Evolutionary conservation across 192 early-diverging fungal genomes (phyloP), one percentile per base, ranked within the genome.

Genomic region (Helicostylum pulchrum): DNA sequence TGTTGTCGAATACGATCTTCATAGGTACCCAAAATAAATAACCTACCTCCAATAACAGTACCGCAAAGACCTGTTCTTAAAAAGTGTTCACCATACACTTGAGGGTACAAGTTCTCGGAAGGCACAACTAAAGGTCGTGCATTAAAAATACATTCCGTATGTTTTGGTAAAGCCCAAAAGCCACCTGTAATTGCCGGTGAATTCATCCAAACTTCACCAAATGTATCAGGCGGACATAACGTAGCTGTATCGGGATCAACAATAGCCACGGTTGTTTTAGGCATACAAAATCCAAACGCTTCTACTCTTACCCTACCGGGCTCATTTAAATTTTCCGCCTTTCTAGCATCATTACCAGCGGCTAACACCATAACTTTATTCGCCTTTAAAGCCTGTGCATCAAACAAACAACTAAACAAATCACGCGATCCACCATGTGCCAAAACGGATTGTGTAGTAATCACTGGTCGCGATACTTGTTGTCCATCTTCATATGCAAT

Each of bases 171-270:
- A 14, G 79, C 86, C 91, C 88, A 92, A 77, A 93, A 92, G 6
- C 87, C 88, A 23, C 80, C 81, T 7, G 86, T 83, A 45, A 94
- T 74, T 26, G 81, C 85, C 12, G 88, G 87, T 3, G 89, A 85
- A 67, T 87, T 81, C 7, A 93, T 79, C 90, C 92, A 93, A n/a
- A 94, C 80, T 77, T 94, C 92, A 47, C 92, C 92, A 57, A 93
- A 83, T 1, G 84, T 78, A 71, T 91, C 84, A 1, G 87, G 76
- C 7, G 86, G 81, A 46, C 87, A 91, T 31, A 94, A 72, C 17
- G 86, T 83, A 12, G 83, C 85, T 60, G 90, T 90, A 46, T 92
- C 87, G 2, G 92, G 90, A 59, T 94, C 89, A 0, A 94, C 92
- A 45, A 94, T 83, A 2, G 86, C 90, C 10, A 94, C 31, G 15